Evolutionary conservation across 305 asterid genomes (phyloP).

Genomic region (Solanum chacoense): DNA sequence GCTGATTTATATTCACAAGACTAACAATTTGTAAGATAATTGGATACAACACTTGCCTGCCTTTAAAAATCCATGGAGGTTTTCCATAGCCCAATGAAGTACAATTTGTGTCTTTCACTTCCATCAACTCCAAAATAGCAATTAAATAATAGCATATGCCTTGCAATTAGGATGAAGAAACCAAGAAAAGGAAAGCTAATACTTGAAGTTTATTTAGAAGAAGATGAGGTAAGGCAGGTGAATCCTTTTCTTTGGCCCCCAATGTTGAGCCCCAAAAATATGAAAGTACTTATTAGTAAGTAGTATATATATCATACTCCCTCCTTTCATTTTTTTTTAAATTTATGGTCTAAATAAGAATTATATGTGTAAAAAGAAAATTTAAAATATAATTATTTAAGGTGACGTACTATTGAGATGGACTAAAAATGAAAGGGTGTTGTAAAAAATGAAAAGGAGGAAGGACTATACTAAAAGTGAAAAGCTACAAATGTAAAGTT

Average conservation of each 20-base stretch:
- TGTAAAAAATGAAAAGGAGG: no score
- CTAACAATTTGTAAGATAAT: neutral
- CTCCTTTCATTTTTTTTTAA: neutral
- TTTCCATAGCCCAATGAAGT: conserved; percentile 42
- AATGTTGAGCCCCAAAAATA: neutral
- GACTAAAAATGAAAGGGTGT: no score
- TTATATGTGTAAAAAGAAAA: no score
- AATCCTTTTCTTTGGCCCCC: neutral
- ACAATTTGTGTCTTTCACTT: conserved; percentile 25
- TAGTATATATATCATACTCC: neutral
- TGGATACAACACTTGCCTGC: conserved; percentile 56
- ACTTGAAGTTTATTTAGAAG: neutral
- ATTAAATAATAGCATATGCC: neutral
- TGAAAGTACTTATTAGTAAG: neutral
- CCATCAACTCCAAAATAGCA: conserved; percentile 22
- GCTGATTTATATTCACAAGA: neutral
- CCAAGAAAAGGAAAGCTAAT: neutral
- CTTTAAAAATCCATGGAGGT: conserved; percentile 93
- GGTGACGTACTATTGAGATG: no score
- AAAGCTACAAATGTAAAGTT: no score
- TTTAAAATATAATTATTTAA: no score
- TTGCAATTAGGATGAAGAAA: neutral
- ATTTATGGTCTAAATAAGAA: no score
- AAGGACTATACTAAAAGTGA: fast-evolving
- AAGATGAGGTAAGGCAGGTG: neutral